These are phyloP conservation scores for Sarocladium oryzae DNA, from an alignment of 2,329 filamentous ascomycete genomes.

Conservation along the genomic window DNA sequence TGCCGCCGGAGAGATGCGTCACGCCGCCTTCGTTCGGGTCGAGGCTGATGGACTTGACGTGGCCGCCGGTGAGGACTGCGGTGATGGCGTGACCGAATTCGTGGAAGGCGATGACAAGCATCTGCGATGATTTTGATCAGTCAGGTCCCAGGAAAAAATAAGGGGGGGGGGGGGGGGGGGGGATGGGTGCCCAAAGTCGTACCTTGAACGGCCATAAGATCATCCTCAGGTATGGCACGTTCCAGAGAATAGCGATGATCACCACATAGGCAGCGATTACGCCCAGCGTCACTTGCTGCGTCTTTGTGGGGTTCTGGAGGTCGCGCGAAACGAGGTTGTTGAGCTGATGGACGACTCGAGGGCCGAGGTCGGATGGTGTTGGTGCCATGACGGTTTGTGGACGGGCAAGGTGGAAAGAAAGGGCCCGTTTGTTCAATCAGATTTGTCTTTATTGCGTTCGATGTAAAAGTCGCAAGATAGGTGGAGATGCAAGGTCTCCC, in stretches of 20 bases:
- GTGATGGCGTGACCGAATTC: constrained; percentile 72
- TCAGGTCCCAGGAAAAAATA: too few species aligned
- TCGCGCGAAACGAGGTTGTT: constrained; percentile 39
- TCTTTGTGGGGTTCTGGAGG: constrained; percentile 54
- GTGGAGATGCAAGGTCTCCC: too few species aligned
- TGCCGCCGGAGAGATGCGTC: constrained; percentile 70
- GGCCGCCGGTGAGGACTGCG: constrained; percentile 65
- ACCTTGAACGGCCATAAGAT: constrained; percentile 78
- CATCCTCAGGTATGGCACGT: constrained; percentile 68
- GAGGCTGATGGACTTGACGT: constrained; percentile 66
- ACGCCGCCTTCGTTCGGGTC: constrained; percentile 75
- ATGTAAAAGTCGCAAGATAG: background rate
- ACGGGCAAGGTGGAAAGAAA: background rate
- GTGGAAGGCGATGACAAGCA: constrained; percentile 79
- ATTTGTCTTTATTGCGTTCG: background rate
- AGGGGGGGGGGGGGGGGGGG: too few species aligned
- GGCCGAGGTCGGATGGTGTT: constrained; percentile 6
- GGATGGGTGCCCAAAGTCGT: too few species aligned
- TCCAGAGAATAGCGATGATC: constrained; percentile 71
- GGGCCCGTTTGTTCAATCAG: too few species aligned
- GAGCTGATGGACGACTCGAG: constrained; percentile 9
- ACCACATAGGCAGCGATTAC: constrained; percentile 67
- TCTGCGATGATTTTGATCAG: too few species aligned
- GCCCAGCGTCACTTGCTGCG: constrained; percentile 64
- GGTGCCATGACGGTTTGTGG: constrained; percentile 1